Evolutionary conservation across 2,329 filamentous ascomycete species (phyloP).

Genomic region (Ilyonectria mors-panacis): DNA sequence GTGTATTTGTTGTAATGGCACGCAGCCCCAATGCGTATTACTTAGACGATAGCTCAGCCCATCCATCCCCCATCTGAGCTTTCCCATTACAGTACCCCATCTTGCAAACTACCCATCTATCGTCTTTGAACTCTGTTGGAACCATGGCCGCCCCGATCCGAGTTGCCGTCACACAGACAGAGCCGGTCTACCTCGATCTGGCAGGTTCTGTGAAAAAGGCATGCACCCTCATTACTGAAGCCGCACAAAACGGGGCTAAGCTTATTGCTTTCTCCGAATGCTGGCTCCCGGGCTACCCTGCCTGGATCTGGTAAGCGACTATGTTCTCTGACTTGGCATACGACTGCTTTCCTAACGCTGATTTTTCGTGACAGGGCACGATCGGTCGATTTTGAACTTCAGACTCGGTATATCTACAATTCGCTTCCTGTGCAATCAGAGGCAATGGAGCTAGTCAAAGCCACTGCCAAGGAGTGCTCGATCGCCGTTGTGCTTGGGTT

Average conservation of each 20-base stretch:
- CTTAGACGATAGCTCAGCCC: too few species aligned
- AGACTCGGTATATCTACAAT: slow-evolving; percentile 57
- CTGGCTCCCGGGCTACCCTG: slow-evolving; percentile 69
- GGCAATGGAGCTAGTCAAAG: slow-evolving; percentile 56
- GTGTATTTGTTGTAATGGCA: too few species aligned
- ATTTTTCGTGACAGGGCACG: slow-evolving; percentile 32
- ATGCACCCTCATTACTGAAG: slow-evolving; percentile 43
- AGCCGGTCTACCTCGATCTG: slow-evolving; percentile 47
- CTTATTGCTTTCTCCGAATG: slow-evolving; percentile 69
- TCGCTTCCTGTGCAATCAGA: slow-evolving; percentile 57
- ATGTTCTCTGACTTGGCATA: too few species aligned
- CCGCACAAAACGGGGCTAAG: slow-evolving; percentile 62
- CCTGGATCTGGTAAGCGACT: slow-evolving; percentile 53
- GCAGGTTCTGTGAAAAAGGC: slow-evolving; percentile 44
- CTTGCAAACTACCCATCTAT: too few species aligned
- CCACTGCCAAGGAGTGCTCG: slow-evolving; percentile 50
- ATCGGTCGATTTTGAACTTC: slow-evolving; percentile 42
- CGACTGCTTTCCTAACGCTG: too few species aligned
- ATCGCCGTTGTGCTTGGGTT: slow-evolving; percentile 63
- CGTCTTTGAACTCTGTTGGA: not conserved
- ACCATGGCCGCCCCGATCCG: slow-evolving; percentile 36
- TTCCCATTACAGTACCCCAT: too few species aligned
- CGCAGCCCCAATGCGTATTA: too few species aligned
- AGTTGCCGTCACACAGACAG: slow-evolving; percentile 46
- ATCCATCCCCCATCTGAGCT: too few species aligned